Conservation (phyloP, 306 rosid species). For the Spatholobus suberectus region DNA sequence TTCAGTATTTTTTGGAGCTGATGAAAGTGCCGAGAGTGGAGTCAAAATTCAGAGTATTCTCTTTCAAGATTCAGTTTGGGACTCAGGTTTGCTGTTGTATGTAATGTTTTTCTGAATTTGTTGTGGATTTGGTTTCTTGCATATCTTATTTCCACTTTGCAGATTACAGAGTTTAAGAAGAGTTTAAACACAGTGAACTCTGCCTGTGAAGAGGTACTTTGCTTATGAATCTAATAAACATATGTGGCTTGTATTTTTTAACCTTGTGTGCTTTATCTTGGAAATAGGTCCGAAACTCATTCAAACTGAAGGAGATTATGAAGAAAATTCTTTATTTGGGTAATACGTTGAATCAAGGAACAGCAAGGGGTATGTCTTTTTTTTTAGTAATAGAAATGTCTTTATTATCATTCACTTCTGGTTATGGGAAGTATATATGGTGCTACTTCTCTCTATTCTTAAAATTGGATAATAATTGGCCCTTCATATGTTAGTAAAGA, state of each 20-base stretch:
- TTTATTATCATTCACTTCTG: slow-evolving; percentile 21
- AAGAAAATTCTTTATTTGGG: slow-evolving; percentile 87
- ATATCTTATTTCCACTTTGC: slow-evolving; percentile 44
- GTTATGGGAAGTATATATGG: slow-evolving; percentile 21
- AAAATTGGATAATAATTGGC: not conserved
- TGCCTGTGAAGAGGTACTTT: slow-evolving; percentile 86
- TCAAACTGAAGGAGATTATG: slow-evolving; percentile 88
- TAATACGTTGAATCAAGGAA: slow-evolving; percentile 93
- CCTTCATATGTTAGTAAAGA: slow-evolving; percentile 15
- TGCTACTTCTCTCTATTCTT: slow-evolving; percentile 26
- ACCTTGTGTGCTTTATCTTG: slow-evolving; percentile 38
- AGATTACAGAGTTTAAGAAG: slow-evolving; percentile 86
- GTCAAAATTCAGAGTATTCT: slow-evolving; percentile 90
- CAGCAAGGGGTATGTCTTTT: slow-evolving; percentile 85
- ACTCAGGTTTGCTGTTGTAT: slow-evolving; percentile 75
- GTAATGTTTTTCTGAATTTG: slow-evolving; percentile 29
- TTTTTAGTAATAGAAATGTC: slow-evolving; percentile 17
- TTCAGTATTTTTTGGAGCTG: slow-evolving; percentile 89
- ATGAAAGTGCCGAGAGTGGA: slow-evolving; percentile 98
- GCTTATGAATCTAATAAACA: slow-evolving; percentile 33
- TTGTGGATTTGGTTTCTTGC: slow-evolving; percentile 39
- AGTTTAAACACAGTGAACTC: slow-evolving; percentile 75
- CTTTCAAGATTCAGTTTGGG: slow-evolving; percentile 88
- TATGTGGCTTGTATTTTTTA: slow-evolving; percentile 25
- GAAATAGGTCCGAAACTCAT: slow-evolving; percentile 75